Evolutionary conservation across 176 grass and related monocot species (phyloP).

Genomic region (Cenchrus fungigraminus): DNA sequence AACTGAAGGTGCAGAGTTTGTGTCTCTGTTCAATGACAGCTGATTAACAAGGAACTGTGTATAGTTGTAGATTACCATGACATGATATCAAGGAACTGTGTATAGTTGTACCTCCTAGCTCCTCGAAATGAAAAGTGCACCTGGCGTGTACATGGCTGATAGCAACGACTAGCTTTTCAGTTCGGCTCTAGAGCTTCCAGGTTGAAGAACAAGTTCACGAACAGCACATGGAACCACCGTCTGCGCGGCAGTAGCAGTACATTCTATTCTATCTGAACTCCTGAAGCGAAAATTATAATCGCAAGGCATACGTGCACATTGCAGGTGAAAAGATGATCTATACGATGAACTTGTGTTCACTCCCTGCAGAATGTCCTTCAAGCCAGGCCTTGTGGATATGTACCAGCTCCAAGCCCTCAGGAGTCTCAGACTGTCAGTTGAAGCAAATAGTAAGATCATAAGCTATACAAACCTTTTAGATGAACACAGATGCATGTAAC

Average conservation of each 20-base stretch:
- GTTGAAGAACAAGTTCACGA: too few species aligned
- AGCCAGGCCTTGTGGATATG: slow-evolving; percentile 79
- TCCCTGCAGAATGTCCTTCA: slow-evolving; percentile 54
- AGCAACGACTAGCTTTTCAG: too few species aligned
- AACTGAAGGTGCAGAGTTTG: too few species aligned
- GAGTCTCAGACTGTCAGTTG: slow-evolving; percentile 53
- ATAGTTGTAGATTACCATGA: too few species aligned
- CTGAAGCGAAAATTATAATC: not conserved
- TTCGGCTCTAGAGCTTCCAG: too few species aligned
- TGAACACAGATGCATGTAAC: not conserved
- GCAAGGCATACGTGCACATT: not conserved
- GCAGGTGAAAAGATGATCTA: slow-evolving; percentile 29
- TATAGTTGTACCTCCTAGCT: too few species aligned
- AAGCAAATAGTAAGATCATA: slow-evolving; percentile 5
- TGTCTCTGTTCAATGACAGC: too few species aligned
- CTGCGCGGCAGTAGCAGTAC: not conserved
- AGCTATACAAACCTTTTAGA: not conserved
- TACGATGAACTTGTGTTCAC: slow-evolving; percentile 31
- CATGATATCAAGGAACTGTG: too few species aligned
- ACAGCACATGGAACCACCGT: too few species aligned
- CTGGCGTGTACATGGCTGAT: too few species aligned
- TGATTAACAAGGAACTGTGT: too few species aligned
- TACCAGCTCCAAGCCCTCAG: slow-evolving; percentile 51
- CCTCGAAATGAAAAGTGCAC: too few species aligned
- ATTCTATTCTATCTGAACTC: not conserved